Evolutionary conservation across 257 asterid genomes (phyloP).

Genomic region (Solanum bulbocastanum): DNA sequence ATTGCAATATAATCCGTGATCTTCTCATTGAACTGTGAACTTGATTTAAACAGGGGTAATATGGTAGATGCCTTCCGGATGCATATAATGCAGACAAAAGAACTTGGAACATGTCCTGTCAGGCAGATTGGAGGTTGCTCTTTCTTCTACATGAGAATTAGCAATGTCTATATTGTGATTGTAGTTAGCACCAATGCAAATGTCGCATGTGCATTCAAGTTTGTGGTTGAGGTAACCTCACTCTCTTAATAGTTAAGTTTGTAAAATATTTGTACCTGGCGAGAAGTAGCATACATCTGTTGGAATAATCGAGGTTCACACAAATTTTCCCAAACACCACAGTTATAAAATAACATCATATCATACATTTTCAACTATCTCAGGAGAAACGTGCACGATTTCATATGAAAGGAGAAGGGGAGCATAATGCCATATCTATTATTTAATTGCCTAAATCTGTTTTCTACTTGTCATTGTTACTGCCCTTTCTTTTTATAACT

Average conservation of each 20-base stretch:
- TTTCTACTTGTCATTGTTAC: neutral
- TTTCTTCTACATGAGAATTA: constrained; percentile 95
- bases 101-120: constrained; percentile 98
- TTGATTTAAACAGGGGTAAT: constrained; percentile 62
- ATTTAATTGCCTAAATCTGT: neutral
- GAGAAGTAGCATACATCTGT: neutral
- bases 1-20: neutral
- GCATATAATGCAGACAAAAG: constrained; percentile 99
- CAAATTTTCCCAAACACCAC: neutral
- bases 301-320: neutral
- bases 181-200: constrained; percentile 99
- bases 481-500: neutral
- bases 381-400: neutral
- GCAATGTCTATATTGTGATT: constrained; percentile 95
- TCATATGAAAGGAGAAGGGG: neutral
- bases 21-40: neutral
- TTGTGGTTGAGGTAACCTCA: constrained; percentile 89
- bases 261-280: neutral
- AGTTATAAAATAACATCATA: neutral
- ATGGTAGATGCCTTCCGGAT: constrained; percentile 99
- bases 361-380: neutral
- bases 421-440: neutral
- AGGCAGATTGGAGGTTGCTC: constrained; percentile 99
- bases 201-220: constrained; percentile 97
- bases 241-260: neutral